Base-by-base conservation (phyloP, 768 basidiomycete species). In the Wakefieldia striispora region DNA sequence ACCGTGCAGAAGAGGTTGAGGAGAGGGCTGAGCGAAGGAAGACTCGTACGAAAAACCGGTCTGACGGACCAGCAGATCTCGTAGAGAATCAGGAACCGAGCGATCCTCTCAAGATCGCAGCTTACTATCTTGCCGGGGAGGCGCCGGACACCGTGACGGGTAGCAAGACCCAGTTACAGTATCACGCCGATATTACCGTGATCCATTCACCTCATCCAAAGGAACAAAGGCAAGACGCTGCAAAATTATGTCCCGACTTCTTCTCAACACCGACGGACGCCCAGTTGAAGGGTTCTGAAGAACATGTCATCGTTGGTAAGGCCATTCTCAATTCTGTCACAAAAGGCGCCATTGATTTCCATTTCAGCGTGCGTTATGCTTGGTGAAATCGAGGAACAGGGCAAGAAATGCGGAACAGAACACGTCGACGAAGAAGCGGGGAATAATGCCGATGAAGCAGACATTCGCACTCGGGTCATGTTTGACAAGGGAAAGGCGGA, bases 171-270 rank as follows among this genome's bases (percentile, higher is more conserved):
- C 8, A 17, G 35, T 9, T 54, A 31, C 53, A 54, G 31, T 54
- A 50, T n/a, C 37, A 53, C 34, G 50, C 43, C 34, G 55, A 60
- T 13, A 31, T 60, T 5, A 49, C 59, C 2, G 49, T 40, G 1
- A 19, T 51, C 3, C 46, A 50, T 34, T 46, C 54, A 3, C 58
- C 58, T 2, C 29, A 51, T 45, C 53, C 49, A 6, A 35, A 47
- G 31, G 26, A 37, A 13, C 47, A 49, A n/a, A 41, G 31, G n/a
- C 57, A 40, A 8, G 58, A 59, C 20, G 53, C 46, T 38, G 48
- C 52, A 17, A 46, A 57, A 16, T 38, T 58, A 14, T 59, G 49
- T 35, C 58, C 57, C 0, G 53, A 59, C 40, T 59, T 43, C 39
- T 54, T 47, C 17, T 45, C 53, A 19, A 48, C 57, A 19, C 47